Evolutionary conservation across 345 rosid genomes (phyloP), one percentile per base, ranked within the genome.

Genomic region (Cardamine occulta): DNA sequence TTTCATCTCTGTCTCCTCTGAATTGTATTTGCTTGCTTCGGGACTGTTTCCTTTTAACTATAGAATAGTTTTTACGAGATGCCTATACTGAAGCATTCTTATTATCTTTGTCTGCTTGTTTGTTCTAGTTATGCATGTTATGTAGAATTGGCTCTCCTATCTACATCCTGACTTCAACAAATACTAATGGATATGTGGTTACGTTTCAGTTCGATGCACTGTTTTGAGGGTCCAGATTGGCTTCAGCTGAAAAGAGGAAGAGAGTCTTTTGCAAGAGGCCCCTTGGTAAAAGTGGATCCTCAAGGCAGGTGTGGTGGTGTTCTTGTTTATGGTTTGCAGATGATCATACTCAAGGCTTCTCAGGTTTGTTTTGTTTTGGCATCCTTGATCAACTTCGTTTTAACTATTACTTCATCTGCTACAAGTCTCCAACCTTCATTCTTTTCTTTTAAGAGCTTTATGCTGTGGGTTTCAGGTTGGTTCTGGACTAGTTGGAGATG

Each of bases 151-250:
- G 28, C 49, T 24, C 59, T 17, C 18, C n/a, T 57, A 21, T 28
- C 29, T 28, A 28, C 29, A 28, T 28, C 44, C 32, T 64, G 9
- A 13, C 14, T 21, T 42, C 14, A 58, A 39, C 17, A 62, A 35
- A 7, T 63, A 34, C 32, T 55, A 55, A 76, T 76, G 66, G 66
- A 63, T 56, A 11, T 77, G 65, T 75, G 54, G 24, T 57, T 63
- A 29, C 45, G 72, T 73, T 77, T 77, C 93, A 95, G 99, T 72
- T 95, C 99, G 32, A 90, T 95, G 99, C 99, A 95, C 73, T 95
- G 97, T 82, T 95, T 95, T 83, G 99, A 95, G 82, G 91, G 98
- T 78, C 90, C 96, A 14, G 89, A 95, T 67, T 95, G 99, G 98
- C 83, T 86, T 82, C 89, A 92, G 85, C 73, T 95, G 87, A 95